phyloP scores from a whole-genome alignment of 1,284 basidiomycete species.

The Pyrrhoderma noxium region DNA sequence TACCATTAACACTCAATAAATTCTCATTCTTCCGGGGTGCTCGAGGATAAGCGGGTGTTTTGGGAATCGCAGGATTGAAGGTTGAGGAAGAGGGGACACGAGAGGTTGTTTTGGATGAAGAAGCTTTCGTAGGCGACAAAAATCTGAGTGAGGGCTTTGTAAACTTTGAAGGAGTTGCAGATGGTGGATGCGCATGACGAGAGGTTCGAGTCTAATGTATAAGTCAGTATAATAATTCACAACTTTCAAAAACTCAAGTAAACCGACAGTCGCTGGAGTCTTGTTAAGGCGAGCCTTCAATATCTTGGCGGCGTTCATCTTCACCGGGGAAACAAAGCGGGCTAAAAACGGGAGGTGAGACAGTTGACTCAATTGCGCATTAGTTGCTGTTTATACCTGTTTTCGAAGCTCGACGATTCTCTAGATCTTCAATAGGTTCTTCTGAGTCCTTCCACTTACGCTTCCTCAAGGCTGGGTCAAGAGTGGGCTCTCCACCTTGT shows the following conservation, averaged over 20 bases:
- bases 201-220: slow-evolving; percentile 17
- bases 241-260: not conserved
- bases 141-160: slow-evolving; percentile 29
- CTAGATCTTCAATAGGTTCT: slow-evolving; percentile 27
- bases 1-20: slow-evolving; percentile 71
- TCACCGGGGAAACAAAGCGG: slow-evolving; percentile 13
- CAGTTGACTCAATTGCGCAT: too few species aligned
- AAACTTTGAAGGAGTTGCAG: slow-evolving; percentile 8
- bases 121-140: slow-evolving; percentile 19
- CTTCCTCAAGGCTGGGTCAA: slow-evolving; percentile 60
- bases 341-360: slow-evolving; percentile 4
- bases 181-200: slow-evolving; percentile 24
- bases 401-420: slow-evolving; percentile 46
- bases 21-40: slow-evolving; percentile 58
- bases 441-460: slow-evolving; percentile 54
- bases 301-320: slow-evolving; percentile 14
- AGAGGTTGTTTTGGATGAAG: slow-evolving; percentile 24
- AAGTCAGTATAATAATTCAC: not conserved
- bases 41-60: slow-evolving; percentile 52
- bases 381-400: slow-evolving; percentile 42
- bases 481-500: slow-evolving; percentile 35
- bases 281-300: slow-evolving; percentile 13
- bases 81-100: slow-evolving; percentile 60
- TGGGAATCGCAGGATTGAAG: slow-evolving; percentile 62
- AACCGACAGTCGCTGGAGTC: slow-evolving; percentile 13